These are phyloP conservation scores for Eucalyptus marginata DNA, from an alignment of 345 rosid species.

Conservation along the genomic window DNA sequence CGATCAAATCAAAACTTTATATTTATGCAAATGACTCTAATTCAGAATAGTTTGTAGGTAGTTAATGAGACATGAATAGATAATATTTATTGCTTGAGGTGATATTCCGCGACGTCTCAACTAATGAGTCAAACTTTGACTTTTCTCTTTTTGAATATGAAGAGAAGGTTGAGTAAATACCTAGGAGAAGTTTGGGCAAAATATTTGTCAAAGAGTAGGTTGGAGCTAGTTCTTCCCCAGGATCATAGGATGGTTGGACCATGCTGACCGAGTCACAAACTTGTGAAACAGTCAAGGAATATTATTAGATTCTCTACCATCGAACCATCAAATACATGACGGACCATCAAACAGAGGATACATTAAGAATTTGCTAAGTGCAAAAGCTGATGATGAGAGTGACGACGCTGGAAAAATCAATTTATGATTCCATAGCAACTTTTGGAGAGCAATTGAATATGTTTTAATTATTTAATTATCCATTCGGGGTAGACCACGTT, in stretches of 20 bases:
- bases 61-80: background rate
- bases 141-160: background rate
- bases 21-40: background rate
- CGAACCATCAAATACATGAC: background rate
- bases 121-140: background rate
- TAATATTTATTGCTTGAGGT: background rate
- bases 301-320: background rate
- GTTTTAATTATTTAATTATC: background rate
- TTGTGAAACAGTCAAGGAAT: background rate
- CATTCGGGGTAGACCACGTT: background rate
- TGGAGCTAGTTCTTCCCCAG: background rate
- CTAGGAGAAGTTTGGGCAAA: background rate
- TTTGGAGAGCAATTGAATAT: background rate
- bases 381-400: background rate
- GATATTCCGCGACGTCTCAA: background rate
- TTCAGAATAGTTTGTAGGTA: background rate
- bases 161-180: background rate
- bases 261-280: background rate
- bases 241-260: background rate
- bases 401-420: background rate
- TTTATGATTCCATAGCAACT: background rate
- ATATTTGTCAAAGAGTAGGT: background rate
- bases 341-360: background rate
- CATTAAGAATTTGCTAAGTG: background rate
- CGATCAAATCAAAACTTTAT: background rate